Evolutionary conservation across 2,329 filamentous ascomycete genomes (phyloP).

Genomic region (Scolecobasidium constrictum): DNA sequence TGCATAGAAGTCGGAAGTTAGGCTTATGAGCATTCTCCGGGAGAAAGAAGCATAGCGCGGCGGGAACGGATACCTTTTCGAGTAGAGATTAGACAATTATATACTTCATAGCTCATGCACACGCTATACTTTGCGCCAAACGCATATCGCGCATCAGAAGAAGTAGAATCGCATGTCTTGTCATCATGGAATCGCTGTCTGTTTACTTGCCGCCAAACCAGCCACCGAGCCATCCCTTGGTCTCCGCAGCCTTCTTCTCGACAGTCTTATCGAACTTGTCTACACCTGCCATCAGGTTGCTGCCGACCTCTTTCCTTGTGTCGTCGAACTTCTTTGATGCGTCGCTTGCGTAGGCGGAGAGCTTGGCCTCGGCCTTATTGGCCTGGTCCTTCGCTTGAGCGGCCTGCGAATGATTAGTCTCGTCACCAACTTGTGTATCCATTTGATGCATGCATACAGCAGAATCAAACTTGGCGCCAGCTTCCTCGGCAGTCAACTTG

Average conservation of each 20-base stretch:
- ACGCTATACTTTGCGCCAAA: no score
- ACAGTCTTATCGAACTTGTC: slow-evolving; percentile 77
- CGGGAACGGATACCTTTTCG: no score
- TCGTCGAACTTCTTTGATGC: slow-evolving; percentile 53
- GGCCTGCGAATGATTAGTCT: slow-evolving; percentile 16
- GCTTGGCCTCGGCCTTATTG: slow-evolving; percentile 51
- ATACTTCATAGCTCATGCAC: slow-evolving; percentile 10
- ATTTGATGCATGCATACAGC: slow-evolving; percentile 42
- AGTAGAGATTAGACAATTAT: slow-evolving; percentile 1
- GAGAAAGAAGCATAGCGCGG: no score
- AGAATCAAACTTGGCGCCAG: slow-evolving; percentile 41
- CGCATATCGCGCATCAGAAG: no score
- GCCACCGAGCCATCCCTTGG: slow-evolving; percentile 70
- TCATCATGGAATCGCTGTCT: no score
- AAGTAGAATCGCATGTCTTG: no score
- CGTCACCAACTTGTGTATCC: neutral
- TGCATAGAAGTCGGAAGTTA: no score
- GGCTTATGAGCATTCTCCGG: no score
- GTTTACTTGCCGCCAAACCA: slow-evolving; percentile 63
- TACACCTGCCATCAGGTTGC: slow-evolving; percentile 42
- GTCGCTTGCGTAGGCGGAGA: slow-evolving; percentile 39
- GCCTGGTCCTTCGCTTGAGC: slow-evolving; percentile 37
- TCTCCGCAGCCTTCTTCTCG: slow-evolving; percentile 65
- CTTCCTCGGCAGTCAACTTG: slow-evolving; percentile 35
- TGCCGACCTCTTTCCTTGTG: slow-evolving; percentile 51